Evolutionary conservation across 305 asterid species (phyloP).

Genomic region (Ilex paraguariensis): DNA sequence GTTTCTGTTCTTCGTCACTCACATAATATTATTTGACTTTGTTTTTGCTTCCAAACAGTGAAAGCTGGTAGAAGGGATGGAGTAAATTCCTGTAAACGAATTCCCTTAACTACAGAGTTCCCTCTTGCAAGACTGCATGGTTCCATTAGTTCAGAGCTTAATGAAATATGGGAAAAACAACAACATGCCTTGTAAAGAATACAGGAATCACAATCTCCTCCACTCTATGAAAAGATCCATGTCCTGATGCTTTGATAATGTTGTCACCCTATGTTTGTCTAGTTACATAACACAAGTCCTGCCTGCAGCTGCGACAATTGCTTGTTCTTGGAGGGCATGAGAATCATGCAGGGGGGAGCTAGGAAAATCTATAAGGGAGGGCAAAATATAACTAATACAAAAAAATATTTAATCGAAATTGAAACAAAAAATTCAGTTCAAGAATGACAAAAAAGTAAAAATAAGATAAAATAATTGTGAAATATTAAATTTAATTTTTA

Average conservation of each 20-base stretch:
- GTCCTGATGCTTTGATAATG: slow-evolving; percentile 8
- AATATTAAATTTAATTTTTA: too few species aligned
- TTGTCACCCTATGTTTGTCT: slow-evolving; percentile 11
- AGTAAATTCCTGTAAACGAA: slow-evolving; percentile 31
- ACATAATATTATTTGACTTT: slow-evolving; percentile 9
- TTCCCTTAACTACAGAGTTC: slow-evolving; percentile 45
- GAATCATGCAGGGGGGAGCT: too few species aligned
- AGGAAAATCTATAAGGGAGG: too few species aligned
- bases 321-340: slow-evolving; percentile 40
- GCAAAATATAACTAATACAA: too few species aligned
- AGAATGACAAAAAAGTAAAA: too few species aligned
- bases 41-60: slow-evolving; percentile 42
- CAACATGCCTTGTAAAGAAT: slow-evolving; percentile 24
- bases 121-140: slow-evolving; percentile 76
- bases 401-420: too few species aligned
- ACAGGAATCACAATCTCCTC: slow-evolving; percentile 35
- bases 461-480: too few species aligned
- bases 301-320: slow-evolving; percentile 79
- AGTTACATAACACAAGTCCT: slow-evolving; percentile 15
- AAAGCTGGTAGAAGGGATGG: slow-evolving; percentile 39
- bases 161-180: slow-evolving; percentile 65
- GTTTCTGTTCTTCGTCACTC: background rate
- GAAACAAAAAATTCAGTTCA: too few species aligned
- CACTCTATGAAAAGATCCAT: slow-evolving; percentile 73
- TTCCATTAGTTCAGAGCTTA: slow-evolving; percentile 49